Base-by-base conservation (phyloP, 1,284 basidiomycete genomes). In the Moesziomyces globuligerus region DNA sequence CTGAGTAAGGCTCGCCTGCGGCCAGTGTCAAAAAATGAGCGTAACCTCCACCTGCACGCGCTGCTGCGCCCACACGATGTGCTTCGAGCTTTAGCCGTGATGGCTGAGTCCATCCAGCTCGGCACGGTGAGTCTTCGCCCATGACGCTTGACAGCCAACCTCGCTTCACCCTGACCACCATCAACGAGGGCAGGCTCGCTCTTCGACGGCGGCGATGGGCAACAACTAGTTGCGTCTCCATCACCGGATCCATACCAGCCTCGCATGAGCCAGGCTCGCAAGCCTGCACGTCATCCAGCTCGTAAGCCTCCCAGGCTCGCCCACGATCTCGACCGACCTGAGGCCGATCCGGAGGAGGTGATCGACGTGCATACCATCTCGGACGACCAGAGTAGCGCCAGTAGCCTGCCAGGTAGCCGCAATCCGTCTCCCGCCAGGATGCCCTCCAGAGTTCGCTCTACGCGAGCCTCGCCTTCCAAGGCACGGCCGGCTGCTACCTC, bases 301-400 rank as follows among this genome's bases (percentile, higher is more conserved):
- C 52, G 57, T 23, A 69, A 49, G 39, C 55, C 55, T 10, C 43
- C 48, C 21, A 64, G 45, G 48, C 67, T 70, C 39, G 29, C 38
- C 20, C 42, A 56, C 45, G 56, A 70, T 32, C 29, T 47, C 47
- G 47, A 61, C 25, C 55, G 51, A 8, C 67, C 67, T 24, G 36
- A 55, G 21, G 43, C 57, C 4, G 68, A 57, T 15, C 54, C 58
- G 17, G 72, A 74, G 48, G 62, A 74, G 51, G 59, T 68, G 29
- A 42, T 70, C 18, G 64, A 70, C 34, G 50, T 74, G 5, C 58
- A 71, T 7, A 52, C 50, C 17, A 51, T 74, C n/a, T 59, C 62
- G 26, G 51, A 46, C 43, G 41, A 56, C 24, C 56, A 64, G 24
- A 62, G 57, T 28, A 47, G 37, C 36, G n/a, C n/a, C 9, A 26